Evolutionary conservation across 495 filamentous ascomycete genomes (phyloP).

Genomic region (Tuber umbilicatum): DNA sequence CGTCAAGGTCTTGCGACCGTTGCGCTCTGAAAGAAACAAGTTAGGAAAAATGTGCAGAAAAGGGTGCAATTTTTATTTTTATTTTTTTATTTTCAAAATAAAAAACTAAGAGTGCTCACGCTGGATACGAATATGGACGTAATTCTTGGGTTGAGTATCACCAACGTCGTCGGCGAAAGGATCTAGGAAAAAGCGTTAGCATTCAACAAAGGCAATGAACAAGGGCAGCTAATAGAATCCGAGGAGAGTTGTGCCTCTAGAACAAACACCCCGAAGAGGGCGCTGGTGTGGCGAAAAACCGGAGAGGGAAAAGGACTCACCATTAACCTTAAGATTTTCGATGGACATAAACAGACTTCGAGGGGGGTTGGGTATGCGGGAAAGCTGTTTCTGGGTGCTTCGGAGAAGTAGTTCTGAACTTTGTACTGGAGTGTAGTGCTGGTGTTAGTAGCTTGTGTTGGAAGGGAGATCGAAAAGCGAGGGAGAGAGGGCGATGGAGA

Average conservation of each 20-base stretch:
- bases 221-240: neutral
- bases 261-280: constrained; percentile 12
- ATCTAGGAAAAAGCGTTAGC: constrained; percentile 54
- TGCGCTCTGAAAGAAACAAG: constrained; percentile 65
- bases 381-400: constrained; percentile 29
- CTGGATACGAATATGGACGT: constrained; percentile 99
- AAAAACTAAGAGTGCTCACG: constrained; percentile 57
- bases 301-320: constrained; percentile 53
- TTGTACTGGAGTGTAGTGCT: constrained; percentile 4
- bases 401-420: constrained; percentile 10
- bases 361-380: constrained; percentile 30
- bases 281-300: constrained; percentile 12
- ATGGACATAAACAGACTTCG: constrained; percentile 86
- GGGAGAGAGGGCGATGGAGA: constrained; percentile 11
- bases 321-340: constrained; percentile 99
- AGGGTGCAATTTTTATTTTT: neutral
- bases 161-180: constrained; percentile 99
- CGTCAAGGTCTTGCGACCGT: constrained; percentile 99
- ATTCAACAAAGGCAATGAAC: neutral
- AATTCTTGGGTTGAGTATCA: constrained; percentile 94
- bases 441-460: constrained; percentile 5
- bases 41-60: constrained; percentile 15
- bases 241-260: neutral
- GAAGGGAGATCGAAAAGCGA: constrained; percentile 12
- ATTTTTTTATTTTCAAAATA: neutral